Evolutionary conservation across 495 filamentous ascomycete species (phyloP).

Genomic region (Penicillium canescens): DNA sequence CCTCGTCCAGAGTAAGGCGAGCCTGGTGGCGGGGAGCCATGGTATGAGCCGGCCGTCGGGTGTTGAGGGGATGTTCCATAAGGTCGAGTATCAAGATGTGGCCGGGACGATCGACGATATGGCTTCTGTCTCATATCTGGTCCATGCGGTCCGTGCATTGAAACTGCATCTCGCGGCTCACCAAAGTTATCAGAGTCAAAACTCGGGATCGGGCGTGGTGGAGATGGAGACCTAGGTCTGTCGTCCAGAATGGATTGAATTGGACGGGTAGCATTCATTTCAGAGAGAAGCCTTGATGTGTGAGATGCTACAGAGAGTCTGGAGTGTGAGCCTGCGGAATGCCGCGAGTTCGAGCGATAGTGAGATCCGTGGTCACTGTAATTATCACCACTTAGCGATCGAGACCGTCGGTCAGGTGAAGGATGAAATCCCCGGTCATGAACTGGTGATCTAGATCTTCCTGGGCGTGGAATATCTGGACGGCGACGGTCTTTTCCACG

Average conservation of each 20-base stretch:
- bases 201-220: constrained; percentile 35
- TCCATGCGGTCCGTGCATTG: constrained; percentile 36
- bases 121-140: constrained; percentile 32
- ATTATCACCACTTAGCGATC: constrained; percentile 28
- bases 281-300: constrained; percentile 20
- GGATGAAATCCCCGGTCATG: constrained; percentile 28
- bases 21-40: constrained; percentile 64
- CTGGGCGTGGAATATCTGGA: constrained; percentile 21
- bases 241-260: constrained; percentile 27
- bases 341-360: constrained; percentile 35
- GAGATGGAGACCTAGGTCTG: constrained; percentile 37
- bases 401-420: constrained; percentile 33
- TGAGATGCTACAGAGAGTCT: constrained; percentile 32
- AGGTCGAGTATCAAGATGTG: constrained; percentile 45
- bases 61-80: constrained; percentile 61
- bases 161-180: constrained; percentile 31
- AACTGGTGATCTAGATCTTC: constrained; percentile 32
- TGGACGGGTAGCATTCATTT: constrained; percentile 34
- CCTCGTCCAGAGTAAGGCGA: constrained; percentile 64
- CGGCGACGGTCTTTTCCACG: constrained; percentile 33
- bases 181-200: constrained; percentile 33
- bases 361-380: constrained; percentile 31
- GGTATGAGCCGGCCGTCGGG: constrained; percentile 58
- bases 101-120: constrained; percentile 30
- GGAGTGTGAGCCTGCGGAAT: constrained; percentile 38